Conservation (phyloP, 2,329 filamentous ascomycete genomes). For the Septoria petroselini region DNA sequence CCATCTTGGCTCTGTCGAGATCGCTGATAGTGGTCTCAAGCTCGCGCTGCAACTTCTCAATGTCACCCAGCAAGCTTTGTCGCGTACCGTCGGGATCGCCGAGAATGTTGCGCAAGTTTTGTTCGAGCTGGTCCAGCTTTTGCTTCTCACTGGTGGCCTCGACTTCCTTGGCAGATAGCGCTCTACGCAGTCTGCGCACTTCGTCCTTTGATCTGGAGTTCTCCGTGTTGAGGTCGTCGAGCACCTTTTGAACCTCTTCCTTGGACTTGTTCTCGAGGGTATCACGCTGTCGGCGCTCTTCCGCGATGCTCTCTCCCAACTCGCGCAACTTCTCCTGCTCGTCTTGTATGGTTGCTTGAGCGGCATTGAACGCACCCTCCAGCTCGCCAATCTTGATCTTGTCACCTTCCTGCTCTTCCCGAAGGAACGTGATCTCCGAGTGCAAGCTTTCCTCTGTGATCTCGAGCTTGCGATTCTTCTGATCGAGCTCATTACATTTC, state of each 20-base stretch:
- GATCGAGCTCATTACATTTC: conserved; percentile 77
- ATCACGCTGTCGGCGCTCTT: conserved; percentile 82
- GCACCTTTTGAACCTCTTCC: conserved; percentile 87
- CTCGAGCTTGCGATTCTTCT: conserved; percentile 80
- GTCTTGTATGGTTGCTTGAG: conserved; percentile 76
- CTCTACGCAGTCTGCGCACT: conserved; percentile 75
- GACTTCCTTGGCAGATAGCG: conserved; percentile 75
- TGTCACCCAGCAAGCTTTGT: conserved; percentile 75
- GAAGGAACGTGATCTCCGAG: conserved; percentile 87
- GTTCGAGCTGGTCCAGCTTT: conserved; percentile 83
- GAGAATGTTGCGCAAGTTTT: conserved; percentile 78
- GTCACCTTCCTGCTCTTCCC: conserved; percentile 94
- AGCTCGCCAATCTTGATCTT: conserved; percentile 97
- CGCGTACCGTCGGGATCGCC: conserved; percentile 84
- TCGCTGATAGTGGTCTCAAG: conserved; percentile 80
- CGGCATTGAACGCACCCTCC: conserved; percentile 74
- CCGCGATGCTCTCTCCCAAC: conserved; percentile 62
- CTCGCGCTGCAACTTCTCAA: conserved; percentile 82
- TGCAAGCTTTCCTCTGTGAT: conserved; percentile 92
- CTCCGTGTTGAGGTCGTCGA: conserved; percentile 89
- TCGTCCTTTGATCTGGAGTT: conserved; percentile 81
- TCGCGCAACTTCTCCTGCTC: conserved; percentile 67
- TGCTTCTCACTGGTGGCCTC: conserved; percentile 91
- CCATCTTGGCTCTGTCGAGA: conserved; percentile 71
- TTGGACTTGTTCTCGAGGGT: conserved; percentile 84